Conservation (phyloP, 352 stramenopile genomes). For the Blastocystis sp. region DNA sequence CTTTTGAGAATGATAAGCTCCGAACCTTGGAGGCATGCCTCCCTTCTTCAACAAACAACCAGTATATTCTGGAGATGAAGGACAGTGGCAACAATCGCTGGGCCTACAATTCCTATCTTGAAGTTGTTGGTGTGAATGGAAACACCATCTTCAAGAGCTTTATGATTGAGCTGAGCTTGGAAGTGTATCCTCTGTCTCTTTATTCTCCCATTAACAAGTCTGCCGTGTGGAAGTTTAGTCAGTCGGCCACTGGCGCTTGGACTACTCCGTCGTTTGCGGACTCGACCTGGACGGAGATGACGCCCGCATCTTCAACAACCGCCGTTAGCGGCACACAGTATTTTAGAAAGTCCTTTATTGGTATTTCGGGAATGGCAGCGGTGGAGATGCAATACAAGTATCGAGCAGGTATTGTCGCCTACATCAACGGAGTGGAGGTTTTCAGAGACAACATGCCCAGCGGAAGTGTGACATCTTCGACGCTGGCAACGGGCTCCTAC, state of each 20-base stretch:
- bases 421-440: conserved; percentile 44
- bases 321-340: neutral
- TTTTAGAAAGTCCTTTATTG: conserved; percentile 1
- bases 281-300: neutral
- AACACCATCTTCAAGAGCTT: neutral
- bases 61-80: conserved; percentile 5
- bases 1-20: neutral
- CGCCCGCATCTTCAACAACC: neutral
- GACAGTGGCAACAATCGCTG: neutral
- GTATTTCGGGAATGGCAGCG: neutral
- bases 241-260: neutral
- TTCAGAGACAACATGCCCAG: conserved; percentile 13
- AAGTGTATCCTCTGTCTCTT: neutral
- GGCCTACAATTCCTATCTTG: neutral
- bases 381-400: conserved; percentile 8
- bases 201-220: neutral
- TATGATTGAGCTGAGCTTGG: neutral
- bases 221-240: neutral
- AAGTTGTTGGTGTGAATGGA: neutral
- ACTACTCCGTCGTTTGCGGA: neutral
- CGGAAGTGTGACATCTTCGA: neutral
- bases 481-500: neutral
- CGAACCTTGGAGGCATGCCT: neutral
- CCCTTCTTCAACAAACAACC: neutral
- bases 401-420: conserved; percentile 1